Base-by-base conservation (phyloP, 208 protist genomes). In the Wallacemonas sp. region DNA sequence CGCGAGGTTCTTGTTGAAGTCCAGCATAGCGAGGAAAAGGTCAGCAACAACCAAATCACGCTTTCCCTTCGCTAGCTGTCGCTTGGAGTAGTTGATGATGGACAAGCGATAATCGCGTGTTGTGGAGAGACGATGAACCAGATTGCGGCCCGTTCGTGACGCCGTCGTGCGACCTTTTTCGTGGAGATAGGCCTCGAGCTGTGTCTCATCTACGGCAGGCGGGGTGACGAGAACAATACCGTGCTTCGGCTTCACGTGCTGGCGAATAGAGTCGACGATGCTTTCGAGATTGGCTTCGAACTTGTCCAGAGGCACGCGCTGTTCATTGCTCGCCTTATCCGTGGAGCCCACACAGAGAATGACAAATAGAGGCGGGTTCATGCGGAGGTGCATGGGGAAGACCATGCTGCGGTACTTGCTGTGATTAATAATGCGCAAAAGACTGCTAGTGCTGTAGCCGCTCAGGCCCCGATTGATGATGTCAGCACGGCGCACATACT, bases 331-430 rank as follows among this genome's bases (percentile, higher is more conserved):
- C 46, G 71, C 65, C 21, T 46, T 42, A 58, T 86, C 75, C 24
- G 79, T 82, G 38, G 71, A 68, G 44, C 75, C 75, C 28, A 86
- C 42, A 41, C 79, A 53, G 12, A 86, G 47, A 30, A 76, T 79
- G 21, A 78, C 72, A 56, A 76, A 80, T 30, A 79, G 41, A 24
- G 73, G 69, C 11, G 55, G 36, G 22, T 54, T 36, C 28, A 69
- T 27, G 19, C 72, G 19, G 27, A 45, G 27, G 12, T 63, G 68
- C 17, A 86, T 53, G 17, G 81, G 53, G 21, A 71, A 53, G 26
- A 70, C 47, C n/a, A 72, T 72, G 19, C 49, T 42, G 26, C 11
- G 31, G 38, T 73, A 61, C 22, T 78, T 68, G 36, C 59, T 63
- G 61, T 58, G 51, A 21, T 54, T 42, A 31, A 66, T 55, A n/a